Evolutionary conservation across 1,139 yeast genomes (phyloP).

Genomic region (Hanseniaspora sp.): DNA sequence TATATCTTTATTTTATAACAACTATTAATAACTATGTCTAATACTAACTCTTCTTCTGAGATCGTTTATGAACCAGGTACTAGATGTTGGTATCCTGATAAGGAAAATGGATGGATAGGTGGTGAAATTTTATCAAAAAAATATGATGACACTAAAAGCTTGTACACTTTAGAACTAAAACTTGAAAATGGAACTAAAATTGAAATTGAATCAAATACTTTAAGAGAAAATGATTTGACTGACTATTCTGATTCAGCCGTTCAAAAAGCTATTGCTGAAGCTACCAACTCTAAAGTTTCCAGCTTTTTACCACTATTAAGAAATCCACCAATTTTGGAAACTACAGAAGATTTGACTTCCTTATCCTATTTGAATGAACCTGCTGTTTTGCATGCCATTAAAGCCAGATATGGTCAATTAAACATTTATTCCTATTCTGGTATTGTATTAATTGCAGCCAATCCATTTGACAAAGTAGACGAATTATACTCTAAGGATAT

Average conservation of each 20-base stretch:
- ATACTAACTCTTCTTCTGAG: neutral
- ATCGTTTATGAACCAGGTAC: slow-evolving; percentile 29
- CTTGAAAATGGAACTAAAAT: slow-evolving; percentile 52
- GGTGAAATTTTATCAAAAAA: slow-evolving; percentile 57
- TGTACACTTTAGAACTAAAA: slow-evolving; percentile 43
- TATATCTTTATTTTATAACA: too few relatives aligned
- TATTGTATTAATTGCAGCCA: slow-evolving; percentile 89
- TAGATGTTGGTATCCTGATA: slow-evolving; percentile 94
- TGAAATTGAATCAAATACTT: slow-evolving; percentile 43
- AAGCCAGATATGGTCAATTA: slow-evolving; percentile 74
- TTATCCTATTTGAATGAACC: slow-evolving; percentile 92
- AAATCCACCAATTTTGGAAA: slow-evolving; percentile 87
- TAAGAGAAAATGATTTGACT: slow-evolving; percentile 43
- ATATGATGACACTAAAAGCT: slow-evolving; percentile 41
- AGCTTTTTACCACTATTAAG: slow-evolving; percentile 67
- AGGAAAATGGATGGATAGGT: slow-evolving; percentile 81
- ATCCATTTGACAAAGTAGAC: slow-evolving; percentile 88
- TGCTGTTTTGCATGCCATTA: slow-evolving; percentile 88
- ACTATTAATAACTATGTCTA: neutral
- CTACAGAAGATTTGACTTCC: slow-evolving; percentile 88
- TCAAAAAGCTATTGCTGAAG: slow-evolving; percentile 18
- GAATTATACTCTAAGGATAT: slow-evolving; percentile 83
- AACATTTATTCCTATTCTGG: slow-evolving; percentile 94
- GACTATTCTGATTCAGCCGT: slow-evolving; percentile 30
- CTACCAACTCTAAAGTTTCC: slow-evolving; percentile 26